Percentiles rank a stretch among this genome's conserved stretches.
phyloP scores from a whole-genome alignment of 208 protist species.

The Trichomonas vaginalis region DNA sequence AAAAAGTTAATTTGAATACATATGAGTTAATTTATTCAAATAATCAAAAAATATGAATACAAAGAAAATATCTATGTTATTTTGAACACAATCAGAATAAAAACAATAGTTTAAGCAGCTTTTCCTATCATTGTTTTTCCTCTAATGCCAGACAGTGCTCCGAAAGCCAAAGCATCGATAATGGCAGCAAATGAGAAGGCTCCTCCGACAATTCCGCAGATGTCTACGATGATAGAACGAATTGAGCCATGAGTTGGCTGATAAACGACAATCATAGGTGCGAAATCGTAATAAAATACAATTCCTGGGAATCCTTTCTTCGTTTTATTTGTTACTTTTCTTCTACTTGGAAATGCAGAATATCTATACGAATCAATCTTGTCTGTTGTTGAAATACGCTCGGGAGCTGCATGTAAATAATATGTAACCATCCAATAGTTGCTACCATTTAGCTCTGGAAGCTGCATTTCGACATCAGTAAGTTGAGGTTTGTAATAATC shows the following conservation, averaged over 20 bases:
- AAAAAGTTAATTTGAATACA: no score
- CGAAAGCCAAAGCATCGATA: neutral
- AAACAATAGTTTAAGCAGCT: neutral
- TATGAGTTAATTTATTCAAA: no score
- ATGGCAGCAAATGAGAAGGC: neutral
- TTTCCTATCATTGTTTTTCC: neutral
- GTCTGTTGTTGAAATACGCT: no score
- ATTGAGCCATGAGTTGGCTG: neutral
- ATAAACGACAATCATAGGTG: neutral
- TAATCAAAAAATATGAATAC: no score
- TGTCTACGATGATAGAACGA: neutral
- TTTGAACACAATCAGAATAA: no score
- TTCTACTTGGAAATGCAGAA: neutral
- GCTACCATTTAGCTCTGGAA: neutral
- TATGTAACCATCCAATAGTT: neutral
- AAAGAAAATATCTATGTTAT: no score
- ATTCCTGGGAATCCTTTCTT: neutral
- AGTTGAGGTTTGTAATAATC: neutral
- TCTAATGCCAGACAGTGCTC: neutral
- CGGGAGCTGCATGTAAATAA: neutral
- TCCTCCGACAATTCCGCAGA: neutral
- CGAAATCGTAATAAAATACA: conserved; percentile 2
- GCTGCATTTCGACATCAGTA: neutral
- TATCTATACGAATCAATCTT: neutral
- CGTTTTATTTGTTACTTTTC: neutral